Evolutionary conservation across 225 moss, liverwort and hornwort genomes (phyloP), one percentile per base, ranked within the genome.

Genomic region (Takakia lepidozioides): DNA sequence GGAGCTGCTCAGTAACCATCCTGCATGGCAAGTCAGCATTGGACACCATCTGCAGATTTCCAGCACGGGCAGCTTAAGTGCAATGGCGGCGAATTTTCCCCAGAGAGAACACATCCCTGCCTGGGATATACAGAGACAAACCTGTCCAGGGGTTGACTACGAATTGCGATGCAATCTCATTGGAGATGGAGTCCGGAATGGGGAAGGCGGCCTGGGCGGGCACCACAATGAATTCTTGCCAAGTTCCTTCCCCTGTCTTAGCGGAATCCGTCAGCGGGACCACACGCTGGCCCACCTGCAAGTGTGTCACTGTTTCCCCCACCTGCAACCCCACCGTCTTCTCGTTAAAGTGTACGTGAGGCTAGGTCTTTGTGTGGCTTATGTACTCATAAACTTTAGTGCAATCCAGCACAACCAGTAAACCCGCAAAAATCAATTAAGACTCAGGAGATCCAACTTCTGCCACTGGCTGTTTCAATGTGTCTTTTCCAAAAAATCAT

Each of bases 141-240:
- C 34, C 56, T 46, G 64, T 55, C 34, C 64, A 57, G 3, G 64
- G 43, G 18, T 45, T 57, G 27, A 51, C 19, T 3, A 50, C 0
- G 6, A 51, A 27, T 20, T 57, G 43, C 8, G 64, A 57, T 6
- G 57, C 44, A 43, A 10, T 11, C 20, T 57, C 51, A 51, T 57
- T 28, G 8, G 64, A 45, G 24, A 57, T 9, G 2, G 51, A 57
- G 32, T 50, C 43, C 22, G 57, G 57, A 19, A 57, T 48, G 25
- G 34, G 28, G 27, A 64, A 25, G 26, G 32, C 64, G 13, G n/a
- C 41, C 21, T 26, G 27, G 38, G 27, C 51, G 8, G 36, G 5
- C 6, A 6, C 64, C 4, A 57, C 51, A 26, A 57, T 6, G 14
- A 25, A 57, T 17, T 64, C 64, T 51, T 57, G 51, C 57, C 57